Evolutionary conservation across 2,329 filamentous ascomycete genomes (phyloP).

Genomic region (Ophidiomyces ophidiicola): DNA sequence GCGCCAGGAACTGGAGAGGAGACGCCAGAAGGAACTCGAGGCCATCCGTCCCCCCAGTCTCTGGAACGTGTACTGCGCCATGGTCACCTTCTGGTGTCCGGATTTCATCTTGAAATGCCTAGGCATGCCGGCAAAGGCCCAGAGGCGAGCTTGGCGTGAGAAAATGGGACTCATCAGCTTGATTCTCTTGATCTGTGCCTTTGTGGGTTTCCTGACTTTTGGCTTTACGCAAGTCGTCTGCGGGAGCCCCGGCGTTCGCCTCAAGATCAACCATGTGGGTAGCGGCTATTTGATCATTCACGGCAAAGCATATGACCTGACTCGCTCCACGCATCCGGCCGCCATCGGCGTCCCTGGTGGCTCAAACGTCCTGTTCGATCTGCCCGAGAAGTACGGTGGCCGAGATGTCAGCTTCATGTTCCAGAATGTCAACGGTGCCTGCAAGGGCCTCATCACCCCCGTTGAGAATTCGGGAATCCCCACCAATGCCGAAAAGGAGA

Average conservation of each 20-base stretch:
- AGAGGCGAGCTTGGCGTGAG: constrained; percentile 89
- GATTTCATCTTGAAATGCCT: constrained; percentile 74
- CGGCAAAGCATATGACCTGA: constrained; percentile 76
- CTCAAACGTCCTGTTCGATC: constrained; percentile 74
- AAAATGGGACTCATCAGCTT: constrained; percentile 96
- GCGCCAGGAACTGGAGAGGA: constrained; percentile 44
- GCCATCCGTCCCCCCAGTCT: constrained; percentile 66
- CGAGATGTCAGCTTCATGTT: constrained; percentile 94
- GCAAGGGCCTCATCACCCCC: constrained; percentile 75
- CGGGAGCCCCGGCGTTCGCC: constrained; percentile 54
- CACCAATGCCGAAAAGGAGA: constrained; percentile 55
- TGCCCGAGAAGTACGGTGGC: constrained; percentile 71
- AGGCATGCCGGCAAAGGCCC: constrained; percentile 70
- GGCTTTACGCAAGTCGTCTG: constrained; percentile 89
- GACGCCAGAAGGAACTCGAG: constrained; percentile 47
- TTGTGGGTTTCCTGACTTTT: constrained; percentile 92
- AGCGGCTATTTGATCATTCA: constrained; percentile 91
- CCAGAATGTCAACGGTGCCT: constrained; percentile 94
- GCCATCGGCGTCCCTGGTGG: constrained; percentile 63
- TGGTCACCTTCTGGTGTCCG: constrained; percentile 90
- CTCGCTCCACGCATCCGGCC: constrained; percentile 61
- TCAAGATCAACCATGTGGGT: constrained; percentile 72
- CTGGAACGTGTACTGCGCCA: constrained; percentile 91
- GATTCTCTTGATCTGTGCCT: constrained; percentile 72
- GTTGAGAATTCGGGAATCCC: constrained; percentile 64